A percentile compares a stretch with the other conserved stretches of the same genome.
Evolutionary conservation across 495 filamentous ascomycete species (phyloP).

Genomic region (Margaritispora aquatica): DNA sequence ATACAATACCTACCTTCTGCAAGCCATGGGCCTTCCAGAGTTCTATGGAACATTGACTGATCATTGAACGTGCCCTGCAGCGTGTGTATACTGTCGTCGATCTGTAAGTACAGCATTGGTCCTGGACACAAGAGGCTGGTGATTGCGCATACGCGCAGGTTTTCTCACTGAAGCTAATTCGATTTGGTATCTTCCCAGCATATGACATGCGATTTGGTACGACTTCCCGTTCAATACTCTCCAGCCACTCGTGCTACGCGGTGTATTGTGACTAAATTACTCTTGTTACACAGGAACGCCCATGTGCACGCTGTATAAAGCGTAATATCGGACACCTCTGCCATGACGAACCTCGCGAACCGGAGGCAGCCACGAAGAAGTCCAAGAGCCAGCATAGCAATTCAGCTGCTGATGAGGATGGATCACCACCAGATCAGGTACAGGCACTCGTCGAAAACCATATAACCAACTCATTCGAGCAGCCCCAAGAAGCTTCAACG

Average conservation of each 20-base stretch:
- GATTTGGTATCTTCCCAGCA: conserved; percentile 49
- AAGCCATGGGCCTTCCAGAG: background rate
- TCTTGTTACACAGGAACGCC: conserved; percentile 68
- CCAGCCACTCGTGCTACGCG: conserved; percentile 21
- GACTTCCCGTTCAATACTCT: conserved; percentile 23
- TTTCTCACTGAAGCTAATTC: conserved; percentile 26
- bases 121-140: conserved; percentile 9
- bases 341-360: conserved; percentile 91
- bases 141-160: conserved; percentile 22
- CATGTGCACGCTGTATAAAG: conserved; percentile 96
- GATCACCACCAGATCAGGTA: conserved; percentile 26
- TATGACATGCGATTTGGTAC: conserved; percentile 99
- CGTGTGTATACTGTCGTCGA: conserved; percentile 98
- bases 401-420: conserved; percentile 53
- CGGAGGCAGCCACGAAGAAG: conserved; percentile 59
- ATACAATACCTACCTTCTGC: conserved; percentile 31
- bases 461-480: conserved; percentile 24
- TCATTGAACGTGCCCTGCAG: conserved; percentile 52
- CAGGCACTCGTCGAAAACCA: conserved; percentile 17
- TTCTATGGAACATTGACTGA: conserved; percentile 32
- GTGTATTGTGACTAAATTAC: conserved; percentile 37
- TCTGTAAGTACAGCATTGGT: conserved; percentile 67
- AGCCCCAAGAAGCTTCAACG: conserved; percentile 11
- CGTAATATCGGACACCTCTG: conserved; percentile 98
- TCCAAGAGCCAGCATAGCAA: conserved; percentile 61